Conservation (phyloP, 208 protist species). For the Wallacemonas sp. region DNA sequence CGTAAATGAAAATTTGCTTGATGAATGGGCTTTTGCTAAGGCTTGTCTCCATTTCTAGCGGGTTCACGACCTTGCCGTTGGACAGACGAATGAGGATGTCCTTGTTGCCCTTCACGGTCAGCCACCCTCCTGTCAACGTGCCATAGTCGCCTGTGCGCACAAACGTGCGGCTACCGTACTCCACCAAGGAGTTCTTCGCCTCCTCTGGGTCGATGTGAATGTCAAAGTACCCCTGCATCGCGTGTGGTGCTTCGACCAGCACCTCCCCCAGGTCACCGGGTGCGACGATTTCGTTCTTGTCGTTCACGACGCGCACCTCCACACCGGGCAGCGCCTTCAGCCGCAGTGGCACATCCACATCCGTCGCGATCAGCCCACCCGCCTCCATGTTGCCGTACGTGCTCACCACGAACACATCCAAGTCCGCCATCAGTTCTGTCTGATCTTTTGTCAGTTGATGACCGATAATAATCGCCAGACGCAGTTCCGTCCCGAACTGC, state of each 20-base stretch:
- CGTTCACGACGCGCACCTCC: conserved; percentile 89
- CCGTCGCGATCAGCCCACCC: conserved; percentile 83
- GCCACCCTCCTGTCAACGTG: conserved; percentile 80
- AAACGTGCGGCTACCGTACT: conserved; percentile 88
- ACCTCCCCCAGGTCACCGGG: conserved; percentile 87
- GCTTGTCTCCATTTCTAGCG: conserved; percentile 70
- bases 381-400: conserved; percentile 90
- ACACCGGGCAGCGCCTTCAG: conserved; percentile 86
- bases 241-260: conserved; percentile 82
- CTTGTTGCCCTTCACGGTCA: conserved; percentile 84
- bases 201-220: conserved; percentile 87
- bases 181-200: conserved; percentile 81
- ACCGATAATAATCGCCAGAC: conserved; percentile 82
- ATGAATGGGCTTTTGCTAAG: conserved; percentile 87
- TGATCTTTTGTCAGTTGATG: conserved; percentile 84
- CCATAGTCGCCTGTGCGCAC: conserved; percentile 90
- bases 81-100: conserved; percentile 81
- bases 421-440: conserved; percentile 82
- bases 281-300: conserved; percentile 89
- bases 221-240: conserved; percentile 93
- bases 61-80: conserved; percentile 81
- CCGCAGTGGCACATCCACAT: conserved; percentile 88
- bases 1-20: conserved; percentile 81
- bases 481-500: conserved; percentile 85
- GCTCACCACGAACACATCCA: conserved; percentile 88